Evolutionary conservation across 495 filamentous ascomycete genomes (phyloP).

Genomic region (Filosporella fistucella): DNA sequence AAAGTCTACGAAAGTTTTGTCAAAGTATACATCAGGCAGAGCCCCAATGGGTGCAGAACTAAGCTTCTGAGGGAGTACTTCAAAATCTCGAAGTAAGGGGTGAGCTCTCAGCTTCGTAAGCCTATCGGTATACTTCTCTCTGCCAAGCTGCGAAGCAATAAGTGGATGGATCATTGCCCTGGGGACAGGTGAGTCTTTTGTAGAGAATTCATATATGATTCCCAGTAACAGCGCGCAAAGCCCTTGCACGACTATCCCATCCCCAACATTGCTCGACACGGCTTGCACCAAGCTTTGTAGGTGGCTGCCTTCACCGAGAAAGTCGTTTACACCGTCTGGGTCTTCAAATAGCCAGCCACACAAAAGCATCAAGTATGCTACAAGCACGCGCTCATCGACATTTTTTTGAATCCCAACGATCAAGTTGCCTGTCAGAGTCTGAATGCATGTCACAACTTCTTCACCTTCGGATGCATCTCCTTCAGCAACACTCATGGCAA

Average conservation of each 20-base stretch:
- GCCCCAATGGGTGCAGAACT: conserved; percentile 49
- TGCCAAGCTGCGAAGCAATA: conserved; percentile 71
- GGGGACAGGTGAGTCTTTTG: conserved; percentile 90
- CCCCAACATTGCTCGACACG: conserved; percentile 53
- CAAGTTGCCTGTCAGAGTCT: conserved; percentile 77
- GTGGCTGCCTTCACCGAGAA: conserved; percentile 91
- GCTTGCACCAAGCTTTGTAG: conserved; percentile 74
- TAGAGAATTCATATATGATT: conserved; percentile 94
- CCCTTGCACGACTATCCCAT: conserved; percentile 67
- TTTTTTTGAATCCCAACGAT: conserved; percentile 67
- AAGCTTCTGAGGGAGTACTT: conserved; percentile 71
- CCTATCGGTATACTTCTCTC: conserved; percentile 85
- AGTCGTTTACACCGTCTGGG: conserved; percentile 85
- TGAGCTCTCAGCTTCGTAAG: conserved; percentile 73
- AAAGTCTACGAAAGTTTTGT: conserved; percentile 85
- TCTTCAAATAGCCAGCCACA: conserved; percentile 93
- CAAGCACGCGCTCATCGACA: conserved; percentile 75
- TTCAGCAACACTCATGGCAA: conserved; percentile 78
- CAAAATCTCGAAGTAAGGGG: conserved; percentile 86
- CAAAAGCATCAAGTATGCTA: conserved; percentile 91
- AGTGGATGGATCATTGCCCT: conserved; percentile 78
- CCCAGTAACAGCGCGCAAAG: conserved; percentile 81
- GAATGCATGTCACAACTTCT: conserved; percentile 93
- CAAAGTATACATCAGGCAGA: conserved; percentile 82
- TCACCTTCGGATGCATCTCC: conserved; percentile 88